Evolutionary conservation across 192 early-diverging fungal species (phyloP), one percentile per base, ranked within the genome.

Genomic region (Chytriomyces confervae): DNA sequence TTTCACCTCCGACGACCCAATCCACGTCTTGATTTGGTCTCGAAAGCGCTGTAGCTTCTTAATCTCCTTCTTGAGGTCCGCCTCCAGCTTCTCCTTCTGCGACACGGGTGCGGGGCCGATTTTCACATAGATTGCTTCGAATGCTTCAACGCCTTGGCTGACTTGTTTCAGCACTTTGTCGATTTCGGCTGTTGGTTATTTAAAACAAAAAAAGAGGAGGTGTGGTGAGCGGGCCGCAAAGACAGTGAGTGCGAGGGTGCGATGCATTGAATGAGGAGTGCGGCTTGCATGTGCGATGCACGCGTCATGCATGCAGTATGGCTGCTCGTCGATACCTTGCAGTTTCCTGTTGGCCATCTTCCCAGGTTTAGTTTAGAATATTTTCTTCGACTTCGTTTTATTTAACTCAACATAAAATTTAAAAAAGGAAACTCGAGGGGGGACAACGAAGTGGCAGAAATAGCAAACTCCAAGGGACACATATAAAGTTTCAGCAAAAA

Each of bases 1-100:
- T 86, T 99, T 99, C 81, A 99, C 96, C 29, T 99, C 97, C 75
- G 88, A 94, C 69, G 91, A 94, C 23, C 93, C 88, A 51, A 97
- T 88, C 97, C 97, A 99, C 75, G 93, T 93, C 80, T 98, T 97
- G 80, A 99, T 99, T 82, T 99, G 97, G 86, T 99, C 97, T 66
- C 96, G 92, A 71, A 90, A 86, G 78, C 95, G 87, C 77, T 99
- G 97, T 72, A 98, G 89, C 83, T 99, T 99, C 82, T 99, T 99
- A 85, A 99, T 99, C 85, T 99, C 96, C 84, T 96, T 97, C 80
- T 99, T 99, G 74, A 99, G 81, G 74, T 99, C 96, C 16, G 87
- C 87, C 78, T 99, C 97, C 74, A 94, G 92, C 82, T 99, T 99
- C 81, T 99, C 96, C 84, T 97, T 97, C 82, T 99, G 97, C 61